Evolutionary conservation across 2,329 filamentous ascomycete genomes (phyloP).

Genomic region (Monilinia aucupariae): DNA sequence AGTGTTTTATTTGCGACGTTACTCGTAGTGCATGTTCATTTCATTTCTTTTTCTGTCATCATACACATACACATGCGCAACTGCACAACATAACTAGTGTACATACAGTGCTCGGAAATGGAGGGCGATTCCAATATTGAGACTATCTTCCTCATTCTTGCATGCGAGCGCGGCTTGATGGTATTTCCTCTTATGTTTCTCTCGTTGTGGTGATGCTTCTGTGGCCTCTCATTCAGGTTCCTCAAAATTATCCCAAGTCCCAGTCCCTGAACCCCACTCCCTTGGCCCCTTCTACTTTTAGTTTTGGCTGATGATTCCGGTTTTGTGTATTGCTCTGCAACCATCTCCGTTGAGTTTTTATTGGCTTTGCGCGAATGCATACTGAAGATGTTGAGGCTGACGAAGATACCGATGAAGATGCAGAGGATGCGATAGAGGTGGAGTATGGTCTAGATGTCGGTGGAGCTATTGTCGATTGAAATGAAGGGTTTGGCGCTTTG

Average conservation of each 20-base stretch:
- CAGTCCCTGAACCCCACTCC: neutral
- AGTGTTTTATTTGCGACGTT: neutral
- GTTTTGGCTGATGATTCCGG: neutral
- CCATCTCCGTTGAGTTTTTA: neutral
- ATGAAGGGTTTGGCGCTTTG: conserved; percentile 1
- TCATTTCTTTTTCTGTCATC: no score
- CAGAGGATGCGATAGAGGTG: neutral
- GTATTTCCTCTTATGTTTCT: neutral
- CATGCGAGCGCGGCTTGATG: neutral
- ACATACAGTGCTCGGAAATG: neutral
- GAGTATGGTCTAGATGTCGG: conserved; percentile 4
- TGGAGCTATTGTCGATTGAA: neutral
- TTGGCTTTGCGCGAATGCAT: neutral
- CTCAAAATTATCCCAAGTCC: neutral
- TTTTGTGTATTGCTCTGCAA: neutral
- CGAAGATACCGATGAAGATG: neutral
- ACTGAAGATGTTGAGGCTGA: neutral
- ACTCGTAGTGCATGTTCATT: neutral
- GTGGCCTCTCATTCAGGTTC: no score
- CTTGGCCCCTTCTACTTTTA: neutral
- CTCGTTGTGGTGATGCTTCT: neutral
- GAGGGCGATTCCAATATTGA: neutral
- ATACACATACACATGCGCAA: neutral
- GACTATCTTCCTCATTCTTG: neutral
- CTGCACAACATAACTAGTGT: neutral